Evolutionary conservation across 768 basidiomycete genomes (phyloP), one percentile per base, ranked within the genome.

Genomic region (Boletus sp.): DNA sequence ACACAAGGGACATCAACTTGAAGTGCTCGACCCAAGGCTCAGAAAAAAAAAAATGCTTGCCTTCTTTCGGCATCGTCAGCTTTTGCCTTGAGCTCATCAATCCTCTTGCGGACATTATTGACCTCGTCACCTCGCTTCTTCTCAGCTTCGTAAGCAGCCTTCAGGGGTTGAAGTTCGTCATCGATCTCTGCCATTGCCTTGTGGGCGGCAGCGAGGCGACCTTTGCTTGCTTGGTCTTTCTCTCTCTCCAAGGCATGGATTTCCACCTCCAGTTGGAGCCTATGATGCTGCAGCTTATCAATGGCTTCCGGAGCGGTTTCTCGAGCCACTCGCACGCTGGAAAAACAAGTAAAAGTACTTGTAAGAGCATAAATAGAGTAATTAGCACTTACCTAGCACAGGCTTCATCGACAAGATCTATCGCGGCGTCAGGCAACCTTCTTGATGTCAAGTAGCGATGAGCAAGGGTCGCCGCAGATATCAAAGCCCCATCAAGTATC

Each of bases 231-330:
- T 5, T 83, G 69, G 57, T 97, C 94, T 71, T 93, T 95, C 71
- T 97, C 94, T 47, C 94, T 84, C 69, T 94, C 91, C 50, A 98
- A 76, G 10, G 96, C 96, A 69, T 97, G 94, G 20, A 97, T 90
- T 69, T 97, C 96, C 18, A 98, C 87, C 67, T 98, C 91, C 30
- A 98, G 81, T 67, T 96, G 92, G 33, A 98, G 82, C 71, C 91
- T 94, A 50, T 80, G 81, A 18, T 94, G 86, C 67, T 96, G 92
- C 17, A 98, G 80, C 61, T 87, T 87, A 75, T 98, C 96, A 65
- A 98, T 90, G 4, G 82, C 89, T 74, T 98, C 96, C 0, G 96
- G 96, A 57, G 90, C 84, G 0, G 94, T 98, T 76, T 99, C 96
- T 42, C 93, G 86, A 29, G 92, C 92, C 28, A 98, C 93, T 56